phyloP scores from a whole-genome alignment of 306 rosid genomes.

The Lupinus albus region DNA sequence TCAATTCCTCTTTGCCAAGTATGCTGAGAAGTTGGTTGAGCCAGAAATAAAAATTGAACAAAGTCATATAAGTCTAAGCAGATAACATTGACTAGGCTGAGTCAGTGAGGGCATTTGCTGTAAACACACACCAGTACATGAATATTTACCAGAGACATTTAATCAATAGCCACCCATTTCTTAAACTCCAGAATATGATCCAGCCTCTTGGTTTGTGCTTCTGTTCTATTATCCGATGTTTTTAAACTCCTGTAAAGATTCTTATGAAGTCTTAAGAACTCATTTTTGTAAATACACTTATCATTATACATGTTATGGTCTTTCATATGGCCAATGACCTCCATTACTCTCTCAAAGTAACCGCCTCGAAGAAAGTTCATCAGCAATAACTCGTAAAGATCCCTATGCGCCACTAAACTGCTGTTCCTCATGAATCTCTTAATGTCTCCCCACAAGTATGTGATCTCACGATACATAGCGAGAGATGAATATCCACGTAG shows the following conservation, averaged over 20 bases:
- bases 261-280: slow-evolving; percentile 75
- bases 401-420: slow-evolving; percentile 51
- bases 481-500: slow-evolving; percentile 62
- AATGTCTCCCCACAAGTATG: slow-evolving; percentile 85
- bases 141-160: slow-evolving; percentile 31
- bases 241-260: slow-evolving; percentile 73
- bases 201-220: slow-evolving; percentile 72
- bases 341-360: slow-evolving; percentile 94
- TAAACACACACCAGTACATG: slow-evolving; percentile 8
- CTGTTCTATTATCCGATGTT: slow-evolving; percentile 69
- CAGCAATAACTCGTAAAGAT: slow-evolving; percentile 69
- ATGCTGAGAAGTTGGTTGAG: slow-evolving; percentile 12
- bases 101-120: neutral
- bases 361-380: slow-evolving; percentile 77
- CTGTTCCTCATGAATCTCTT: slow-evolving; percentile 64
- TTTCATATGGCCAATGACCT: slow-evolving; percentile 67
- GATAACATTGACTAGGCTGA: neutral
- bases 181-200: slow-evolving; percentile 70
- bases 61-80: slow-evolving; percentile 19
- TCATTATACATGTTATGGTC: slow-evolving; percentile 58
- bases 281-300: slow-evolving; percentile 71
- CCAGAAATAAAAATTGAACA: slow-evolving; percentile 25
- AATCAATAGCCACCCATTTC: slow-evolving; percentile 66
- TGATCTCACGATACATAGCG: slow-evolving; percentile 71
- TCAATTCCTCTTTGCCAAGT: neutral